These are phyloP conservation scores for Ogataea nitratoaversa DNA, from an alignment of 805 yeast genomes.

Conservation along the genomic window DNA sequence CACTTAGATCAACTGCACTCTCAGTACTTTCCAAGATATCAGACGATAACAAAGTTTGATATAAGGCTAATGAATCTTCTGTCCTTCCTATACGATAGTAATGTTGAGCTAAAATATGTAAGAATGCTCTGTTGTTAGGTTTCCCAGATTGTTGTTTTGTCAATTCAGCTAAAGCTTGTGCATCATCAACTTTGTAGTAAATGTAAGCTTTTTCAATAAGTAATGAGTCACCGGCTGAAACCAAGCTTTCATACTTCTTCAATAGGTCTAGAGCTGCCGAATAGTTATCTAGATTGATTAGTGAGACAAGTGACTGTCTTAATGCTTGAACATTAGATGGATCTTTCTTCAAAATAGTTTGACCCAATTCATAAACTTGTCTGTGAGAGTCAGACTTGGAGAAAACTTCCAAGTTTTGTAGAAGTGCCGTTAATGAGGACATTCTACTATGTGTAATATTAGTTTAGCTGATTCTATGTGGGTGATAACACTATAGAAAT, in stretches of 20 bases:
- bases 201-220: constrained; percentile 55
- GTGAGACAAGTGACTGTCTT: constrained; percentile 47
- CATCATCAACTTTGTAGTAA: constrained; percentile 46
- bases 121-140: constrained; percentile 35
- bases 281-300: constrained; percentile 57
- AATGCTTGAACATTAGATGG: constrained; percentile 29
- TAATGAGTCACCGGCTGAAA: constrained; percentile 24
- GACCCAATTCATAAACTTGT: constrained; percentile 30
- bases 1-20: constrained; percentile 40
- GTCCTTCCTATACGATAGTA: constrained; percentile 45
- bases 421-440: constrained; percentile 30
- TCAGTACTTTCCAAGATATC: constrained; percentile 34
- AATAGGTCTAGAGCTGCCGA: constrained; percentile 43
- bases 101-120: constrained; percentile 51
- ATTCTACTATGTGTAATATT: constrained; percentile 8
- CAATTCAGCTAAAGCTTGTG: constrained; percentile 21
- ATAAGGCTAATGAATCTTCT: constrained; percentile 42
- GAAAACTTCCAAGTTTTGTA: constrained; percentile 33
- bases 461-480: too few species aligned
- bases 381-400: constrained; percentile 33
- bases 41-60: constrained; percentile 35
- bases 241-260: constrained; percentile 19
- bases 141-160: constrained; percentile 5
- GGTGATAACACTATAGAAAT: too few species aligned
- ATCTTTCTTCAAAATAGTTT: constrained; percentile 24